Conservation (phyloP, 805 yeast species). For the Barnettozyma californica region DNA sequence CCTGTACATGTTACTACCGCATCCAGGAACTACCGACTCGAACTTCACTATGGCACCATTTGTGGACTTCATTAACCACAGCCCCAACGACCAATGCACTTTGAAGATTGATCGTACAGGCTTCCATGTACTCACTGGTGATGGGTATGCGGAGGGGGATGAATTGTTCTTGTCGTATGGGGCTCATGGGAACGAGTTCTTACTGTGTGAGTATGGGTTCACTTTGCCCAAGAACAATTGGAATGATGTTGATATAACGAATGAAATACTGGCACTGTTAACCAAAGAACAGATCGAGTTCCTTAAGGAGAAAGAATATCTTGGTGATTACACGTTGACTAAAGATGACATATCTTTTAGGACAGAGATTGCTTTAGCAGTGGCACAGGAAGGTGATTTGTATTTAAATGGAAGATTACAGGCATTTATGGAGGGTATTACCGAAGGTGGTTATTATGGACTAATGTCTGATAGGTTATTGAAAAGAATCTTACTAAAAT, state of each 20-base stretch:
- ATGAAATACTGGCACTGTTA: slow-evolving; percentile 33
- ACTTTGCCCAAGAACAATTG: slow-evolving; percentile 50
- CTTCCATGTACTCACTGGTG: slow-evolving; percentile 44
- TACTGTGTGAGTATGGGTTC: slow-evolving; percentile 87
- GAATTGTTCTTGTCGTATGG: slow-evolving; percentile 80
- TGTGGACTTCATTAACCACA: slow-evolving; percentile 84
- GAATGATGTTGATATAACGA: slow-evolving; percentile 65
- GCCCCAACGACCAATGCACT: slow-evolving; percentile 42
- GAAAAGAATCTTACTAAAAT: slow-evolving; percentile 30
- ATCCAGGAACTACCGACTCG: slow-evolving; percentile 45
- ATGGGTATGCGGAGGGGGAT: slow-evolving; percentile 32
- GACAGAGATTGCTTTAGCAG: slow-evolving; percentile 69
- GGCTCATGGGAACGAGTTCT: slow-evolving; percentile 78
- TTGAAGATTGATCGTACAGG: slow-evolving; percentile 43
- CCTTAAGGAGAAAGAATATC: slow-evolving; percentile 50
- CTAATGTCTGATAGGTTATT: slow-evolving; percentile 28
- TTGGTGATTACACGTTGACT: slow-evolving; percentile 68
- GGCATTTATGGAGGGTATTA: slow-evolving; percentile 34
- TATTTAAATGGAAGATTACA: slow-evolving; percentile 16
- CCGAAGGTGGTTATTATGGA: slow-evolving; percentile 40
- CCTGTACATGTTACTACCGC: slow-evolving; percentile 65
- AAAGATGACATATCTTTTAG: slow-evolving; percentile 57
- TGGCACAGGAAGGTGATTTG: slow-evolving; percentile 34
- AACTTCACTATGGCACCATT: slow-evolving; percentile 89
- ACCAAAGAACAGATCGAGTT: slow-evolving; percentile 36